Base-by-base conservation (phyloP, 1,284 basidiomycete species). In the Ceratobasidium papillatum region DNA sequence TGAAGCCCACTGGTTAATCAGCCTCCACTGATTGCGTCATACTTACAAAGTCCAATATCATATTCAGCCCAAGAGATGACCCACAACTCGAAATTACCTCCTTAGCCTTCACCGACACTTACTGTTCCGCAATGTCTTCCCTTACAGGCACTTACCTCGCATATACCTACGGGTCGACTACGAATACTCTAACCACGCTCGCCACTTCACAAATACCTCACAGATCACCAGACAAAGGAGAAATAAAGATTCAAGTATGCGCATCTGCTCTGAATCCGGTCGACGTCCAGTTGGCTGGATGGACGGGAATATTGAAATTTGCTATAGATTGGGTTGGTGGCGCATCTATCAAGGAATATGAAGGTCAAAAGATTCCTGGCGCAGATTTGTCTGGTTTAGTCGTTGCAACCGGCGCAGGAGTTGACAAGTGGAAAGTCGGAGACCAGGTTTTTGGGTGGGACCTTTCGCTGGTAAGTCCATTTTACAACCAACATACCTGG, bases 261-360 rank as follows among this genome's bases (percentile, higher is more conserved):
- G 63, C 63, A 27, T 32, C 63, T 22, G 43, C 63, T 4, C 27
- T 65, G 2, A 51, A 65, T 34, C 63, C 63, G 3, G 47, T 65
- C 2, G 63, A 65, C 49, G 30, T 51, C n/a, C 63, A 65, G 63
- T 12, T 65, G 9, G 63, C 63, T 9, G 63, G 45, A 7, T 22
- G 25, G 22, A 36, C 22, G 11, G 63, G 45, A 19, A 5, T 51
- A 11, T 8, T 30, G 12, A 51, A 49, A 12, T 14, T 25, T 1
- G 17, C 32, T 5, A 19, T 65, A 14, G 34, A 65, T 34, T 65
- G 63, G 63, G 3, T 34, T 14, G 47, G 43, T 7, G 45, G 63
- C 45, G 30, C 8, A 34, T 22, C 43, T 36, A 41, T 14, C 38
- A 41, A 41, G 5, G 43, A 4, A 36, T 22, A 49, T 19, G 12